Evolutionary conservation across 73 alveolate species (phyloP).

Genomic region (Paramecium sexaurelia): DNA sequence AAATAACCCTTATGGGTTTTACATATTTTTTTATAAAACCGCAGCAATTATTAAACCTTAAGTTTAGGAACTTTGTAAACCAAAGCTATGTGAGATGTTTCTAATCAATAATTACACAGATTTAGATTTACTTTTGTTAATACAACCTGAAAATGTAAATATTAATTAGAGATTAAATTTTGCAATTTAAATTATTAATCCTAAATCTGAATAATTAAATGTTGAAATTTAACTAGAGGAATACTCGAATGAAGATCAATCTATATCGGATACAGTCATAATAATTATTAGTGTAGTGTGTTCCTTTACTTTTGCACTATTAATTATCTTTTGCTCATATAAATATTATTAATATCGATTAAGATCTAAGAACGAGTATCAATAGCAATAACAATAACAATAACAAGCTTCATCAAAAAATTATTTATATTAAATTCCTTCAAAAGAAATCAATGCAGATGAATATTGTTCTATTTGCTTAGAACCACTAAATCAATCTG

Average conservation of each 20-base stretch:
- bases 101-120: neutral
- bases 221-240: neutral
- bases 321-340: neutral
- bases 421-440: neutral
- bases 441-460: neutral
- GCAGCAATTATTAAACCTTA: neutral
- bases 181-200: neutral
- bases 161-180: neutral
- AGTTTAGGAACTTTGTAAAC: neutral
- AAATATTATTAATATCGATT: neutral
- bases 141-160: neutral
- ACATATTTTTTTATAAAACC: neutral
- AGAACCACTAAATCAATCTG: neutral
- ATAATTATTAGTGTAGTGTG: neutral
- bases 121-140: neutral
- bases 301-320: neutral
- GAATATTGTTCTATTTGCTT: neutral
- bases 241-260: neutral
- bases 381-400: too few relatives aligned
- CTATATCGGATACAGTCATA: neutral
- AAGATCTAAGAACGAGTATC: neutral
- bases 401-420: neutral
- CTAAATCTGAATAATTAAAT: neutral
- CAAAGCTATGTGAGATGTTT: neutral
- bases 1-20: too few relatives aligned